These are phyloP conservation scores for Cytauxzoon felis DNA, from an alignment of 169 alveolate species.

Conservation along the genomic window DNA sequence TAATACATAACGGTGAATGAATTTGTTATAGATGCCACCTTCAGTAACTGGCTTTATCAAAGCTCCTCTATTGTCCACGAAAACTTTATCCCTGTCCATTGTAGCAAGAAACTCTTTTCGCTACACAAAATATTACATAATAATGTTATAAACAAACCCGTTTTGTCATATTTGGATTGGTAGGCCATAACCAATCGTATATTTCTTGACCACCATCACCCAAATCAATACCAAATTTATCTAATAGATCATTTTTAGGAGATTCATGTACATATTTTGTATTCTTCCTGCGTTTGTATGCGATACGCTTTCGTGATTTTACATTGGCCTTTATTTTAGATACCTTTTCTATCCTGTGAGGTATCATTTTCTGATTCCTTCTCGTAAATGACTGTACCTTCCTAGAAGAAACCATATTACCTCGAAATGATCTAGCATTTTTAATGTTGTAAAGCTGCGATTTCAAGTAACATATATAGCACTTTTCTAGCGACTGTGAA, in stretches of 20 bases:
- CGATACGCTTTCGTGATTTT: not conserved
- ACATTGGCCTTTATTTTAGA: not conserved
- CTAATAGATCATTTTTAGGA: slow-evolving; percentile 11
- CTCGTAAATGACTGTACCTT: slow-evolving; percentile 25
- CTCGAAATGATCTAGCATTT: not conserved
- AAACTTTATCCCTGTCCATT: not conserved
- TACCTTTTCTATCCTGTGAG: slow-evolving; percentile 1
- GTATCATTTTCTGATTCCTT: not conserved
- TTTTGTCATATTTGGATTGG: not conserved
- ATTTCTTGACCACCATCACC: slow-evolving; percentile 44
- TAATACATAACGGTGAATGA: slow-evolving; percentile 23
- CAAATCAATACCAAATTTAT: slow-evolving; percentile 45
- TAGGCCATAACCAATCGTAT: slow-evolving; percentile 62
- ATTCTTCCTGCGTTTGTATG: not conserved
- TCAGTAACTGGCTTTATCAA: not conserved
- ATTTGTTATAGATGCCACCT: slow-evolving; percentile 1
- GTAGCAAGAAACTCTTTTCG: not conserved
- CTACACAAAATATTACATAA: not conserved
- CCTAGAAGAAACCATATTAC: slow-evolving; percentile 31
- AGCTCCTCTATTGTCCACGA: slow-evolving; percentile 3
- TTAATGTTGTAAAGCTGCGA: not conserved
- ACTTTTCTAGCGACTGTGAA: too few relatives aligned
- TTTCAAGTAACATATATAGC: too few relatives aligned
- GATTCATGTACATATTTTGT: not conserved
- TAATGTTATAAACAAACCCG: slow-evolving; percentile 7